These are phyloP conservation scores for Sporothrix brunneoviolacea DNA, from an alignment of 2,329 filamentous ascomycete genomes.

Conservation along the genomic window DNA sequence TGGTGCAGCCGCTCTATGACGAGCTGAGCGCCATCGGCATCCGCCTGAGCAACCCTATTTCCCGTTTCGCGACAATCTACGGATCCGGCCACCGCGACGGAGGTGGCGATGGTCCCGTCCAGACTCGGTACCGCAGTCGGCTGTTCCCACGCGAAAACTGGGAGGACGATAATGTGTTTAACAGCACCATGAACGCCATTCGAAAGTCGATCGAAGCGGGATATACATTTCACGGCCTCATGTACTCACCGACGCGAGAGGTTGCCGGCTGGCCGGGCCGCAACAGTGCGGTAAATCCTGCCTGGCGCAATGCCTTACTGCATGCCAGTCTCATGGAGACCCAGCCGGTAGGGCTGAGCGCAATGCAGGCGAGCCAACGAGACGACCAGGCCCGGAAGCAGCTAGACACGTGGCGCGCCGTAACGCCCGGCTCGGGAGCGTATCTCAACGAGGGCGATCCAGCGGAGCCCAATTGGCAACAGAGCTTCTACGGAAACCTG, in stretches of 20 bases:
- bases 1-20: slow-evolving; percentile 27
- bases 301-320: slow-evolving; percentile 21
- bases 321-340: slow-evolving; percentile 20
- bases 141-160: slow-evolving; percentile 31
- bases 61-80: slow-evolving; percentile 13
- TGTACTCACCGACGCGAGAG: slow-evolving; percentile 24
- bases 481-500: slow-evolving; percentile 29
- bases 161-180: slow-evolving; percentile 21
- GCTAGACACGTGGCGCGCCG: slow-evolving; percentile 19
- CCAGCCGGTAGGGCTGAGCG: slow-evolving; percentile 10
- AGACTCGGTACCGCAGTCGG: slow-evolving; percentile 26
- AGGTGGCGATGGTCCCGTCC: slow-evolving; percentile 16
- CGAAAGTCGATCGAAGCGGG: slow-evolving; percentile 28
- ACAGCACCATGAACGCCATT: slow-evolving; percentile 25
- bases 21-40: slow-evolving; percentile 27
- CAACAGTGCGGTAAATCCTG: slow-evolving; percentile 20
- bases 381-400: slow-evolving; percentile 14
- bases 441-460: slow-evolving; percentile 38
- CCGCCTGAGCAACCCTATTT: slow-evolving; percentile 15
- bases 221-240: slow-evolving; percentile 29
- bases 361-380: slow-evolving; percentile 6
- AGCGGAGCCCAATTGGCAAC: slow-evolving; percentile 28
- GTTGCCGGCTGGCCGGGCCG: slow-evolving; percentile 18
- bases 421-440: slow-evolving; percentile 27
- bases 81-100: slow-evolving; percentile 15